Conservation (phyloP, 1,139 yeast genomes). For the Yamadazyma pseudoaaseri region DNA sequence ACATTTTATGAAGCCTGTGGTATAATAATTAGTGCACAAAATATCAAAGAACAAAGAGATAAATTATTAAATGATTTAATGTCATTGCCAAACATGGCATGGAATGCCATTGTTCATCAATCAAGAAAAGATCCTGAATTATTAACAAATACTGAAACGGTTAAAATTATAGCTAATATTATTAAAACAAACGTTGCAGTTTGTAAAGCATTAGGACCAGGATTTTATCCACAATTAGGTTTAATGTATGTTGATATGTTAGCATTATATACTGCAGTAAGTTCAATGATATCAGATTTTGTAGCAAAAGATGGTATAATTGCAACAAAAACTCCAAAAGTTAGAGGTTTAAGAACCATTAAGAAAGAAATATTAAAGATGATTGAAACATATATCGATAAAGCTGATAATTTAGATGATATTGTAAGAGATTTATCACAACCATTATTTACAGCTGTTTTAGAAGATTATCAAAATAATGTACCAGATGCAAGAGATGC, state of each 20-base stretch:
- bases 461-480: conserved; percentile 84
- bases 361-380: conserved; percentile 91
- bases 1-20: conserved; percentile 98
- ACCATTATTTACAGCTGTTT: conserved; percentile 79
- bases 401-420: conserved; percentile 84
- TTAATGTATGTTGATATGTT: conserved; percentile 87
- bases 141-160: conserved; percentile 80
- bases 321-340: conserved; percentile 94
- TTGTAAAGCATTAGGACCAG: conserved; percentile 90
- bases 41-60: conserved; percentile 60
- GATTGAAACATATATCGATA: conserved; percentile 83
- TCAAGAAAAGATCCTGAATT: conserved; percentile 88
- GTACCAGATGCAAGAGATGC: conserved; percentile 98
- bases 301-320: conserved; percentile 79
- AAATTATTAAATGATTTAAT: conserved; percentile 74
- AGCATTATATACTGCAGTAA: conserved; percentile 84
- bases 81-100: conserved; percentile 91
- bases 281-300: conserved; percentile 79
- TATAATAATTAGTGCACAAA: conserved; percentile 84
- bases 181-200: conserved; percentile 94
- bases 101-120: conserved; percentile 86
- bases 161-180: conserved; percentile 88
- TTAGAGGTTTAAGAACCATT: conserved; percentile 91
- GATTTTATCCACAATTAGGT: conserved; percentile 85
- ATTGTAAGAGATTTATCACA: conserved; percentile 82